Percentiles rank a stretch among this genome's conserved stretches.
These are phyloP conservation scores for Cryptomeria japonica DNA, from an alignment of 75 land plant genomes.

Conservation along the genomic window DNA sequence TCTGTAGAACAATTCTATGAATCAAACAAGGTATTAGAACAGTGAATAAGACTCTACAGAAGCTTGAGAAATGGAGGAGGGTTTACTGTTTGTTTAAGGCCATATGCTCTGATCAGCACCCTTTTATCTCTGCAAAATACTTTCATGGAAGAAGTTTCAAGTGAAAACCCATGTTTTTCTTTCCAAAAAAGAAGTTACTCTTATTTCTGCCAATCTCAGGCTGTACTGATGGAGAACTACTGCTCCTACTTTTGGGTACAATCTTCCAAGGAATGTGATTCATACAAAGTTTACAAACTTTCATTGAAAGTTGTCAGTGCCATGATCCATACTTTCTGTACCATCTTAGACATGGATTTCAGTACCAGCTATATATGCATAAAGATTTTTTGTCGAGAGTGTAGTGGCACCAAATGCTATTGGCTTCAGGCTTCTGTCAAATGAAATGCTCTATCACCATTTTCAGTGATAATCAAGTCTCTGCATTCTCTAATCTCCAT, in stretches of 20 bases:
- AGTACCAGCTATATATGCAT: neutral
- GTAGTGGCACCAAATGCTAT: neutral
- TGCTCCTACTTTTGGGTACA: neutral
- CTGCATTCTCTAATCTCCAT: neutral
- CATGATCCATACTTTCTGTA: neutral
- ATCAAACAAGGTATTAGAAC: neutral
- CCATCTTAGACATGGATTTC: neutral
- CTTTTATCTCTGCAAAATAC: neutral
- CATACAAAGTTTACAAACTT: too few species aligned
- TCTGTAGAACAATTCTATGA: neutral
- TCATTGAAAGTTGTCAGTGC: neutral
- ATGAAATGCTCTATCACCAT: neutral
- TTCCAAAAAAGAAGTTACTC: neutral
- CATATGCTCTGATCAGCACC: neutral
- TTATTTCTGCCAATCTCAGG: neutral
- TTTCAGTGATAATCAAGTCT: neutral
- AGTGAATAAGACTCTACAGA: neutral
- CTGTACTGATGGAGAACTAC: neutral
- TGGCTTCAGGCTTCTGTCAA: neutral
- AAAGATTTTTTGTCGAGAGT: neutral
- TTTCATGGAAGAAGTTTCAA: neutral
- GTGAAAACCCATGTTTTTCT: neutral
- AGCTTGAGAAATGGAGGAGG: neutral
- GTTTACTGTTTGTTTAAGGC: neutral
- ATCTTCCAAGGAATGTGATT: neutral